Base-by-base conservation (phyloP, 768 basidiomycete species). In the Leccinum incarnatum region DNA sequence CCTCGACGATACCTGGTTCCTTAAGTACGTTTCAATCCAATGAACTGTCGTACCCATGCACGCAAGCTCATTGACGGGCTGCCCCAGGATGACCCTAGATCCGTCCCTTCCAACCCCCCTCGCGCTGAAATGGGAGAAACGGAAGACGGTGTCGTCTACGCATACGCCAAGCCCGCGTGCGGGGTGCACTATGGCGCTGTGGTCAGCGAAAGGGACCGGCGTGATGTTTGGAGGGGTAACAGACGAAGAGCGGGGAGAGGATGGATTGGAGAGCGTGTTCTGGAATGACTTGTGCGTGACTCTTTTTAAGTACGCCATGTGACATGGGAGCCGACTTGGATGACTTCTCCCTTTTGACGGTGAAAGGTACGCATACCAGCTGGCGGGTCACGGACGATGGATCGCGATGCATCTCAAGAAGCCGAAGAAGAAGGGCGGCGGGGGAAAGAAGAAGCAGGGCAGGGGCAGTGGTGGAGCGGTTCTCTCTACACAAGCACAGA, bases 1-100 rank as follows among this genome's bases (percentile, higher is more conserved):
- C 76, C 78, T 95, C 6, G 91, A 93, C 17, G 93, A 97, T 67
- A 92, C 90, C 0, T 97, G 93, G 95, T 78, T 94, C 54, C 78
- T 97, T 6, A 82, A 83, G 88, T 91, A 55, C 2, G 81, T 72
- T 12, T 51, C 36, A 7, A 21, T 37, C 19, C 17, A 23, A 36
- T 1, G 2, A 25, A 7, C n/a, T 4, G 2, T 40, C 12, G 9
- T 19, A 23, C 6, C 11, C 46, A 1, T 21, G 27, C 11, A 9
- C 19, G 11, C 21, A 37, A n/a, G 9, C 23, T 25, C 48, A 3
- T 59, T 32, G 10, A 45, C 11, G 3, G 2, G 32, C 21, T 42
- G n/a, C 40, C n/a, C 15, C 48, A 79, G 77, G 29, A 73, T 79
- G 54, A 66, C 72, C 25, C 52, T 74, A 11, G 68, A 74, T 30